Conservation (phyloP, 164 flowering plant species). For the Litsea cubeba region DNA sequence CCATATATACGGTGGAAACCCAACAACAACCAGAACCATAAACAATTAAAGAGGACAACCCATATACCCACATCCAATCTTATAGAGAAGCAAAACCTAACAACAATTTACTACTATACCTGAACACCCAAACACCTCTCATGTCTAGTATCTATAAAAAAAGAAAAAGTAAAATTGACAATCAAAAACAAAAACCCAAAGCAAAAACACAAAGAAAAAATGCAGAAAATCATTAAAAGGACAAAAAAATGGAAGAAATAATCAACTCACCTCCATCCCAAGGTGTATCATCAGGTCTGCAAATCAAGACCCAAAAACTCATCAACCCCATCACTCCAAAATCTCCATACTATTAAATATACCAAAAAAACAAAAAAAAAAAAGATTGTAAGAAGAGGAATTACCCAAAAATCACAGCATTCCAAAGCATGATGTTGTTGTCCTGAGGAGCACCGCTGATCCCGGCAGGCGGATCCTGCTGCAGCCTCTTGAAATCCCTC, state of each 20-base stretch:
- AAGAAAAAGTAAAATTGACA: neutral
- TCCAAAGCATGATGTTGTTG: constrained; percentile 70
- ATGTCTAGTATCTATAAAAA: no score
- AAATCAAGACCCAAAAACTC: constrained; percentile 12
- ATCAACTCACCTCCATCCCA: constrained; percentile 69
- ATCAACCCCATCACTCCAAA: neutral
- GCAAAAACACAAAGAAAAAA: neutral
- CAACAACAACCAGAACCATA: no score
- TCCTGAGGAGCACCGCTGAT: constrained; percentile 73
- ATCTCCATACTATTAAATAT: neutral
- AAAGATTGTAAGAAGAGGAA: neutral
- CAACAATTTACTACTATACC: no score
- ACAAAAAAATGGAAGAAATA: neutral
- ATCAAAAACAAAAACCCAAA: neutral
- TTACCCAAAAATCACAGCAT: constrained; percentile 76
- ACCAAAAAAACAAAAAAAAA: neutral
- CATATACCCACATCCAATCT: no score
- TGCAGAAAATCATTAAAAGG: neutral
- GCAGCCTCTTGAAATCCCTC: constrained; percentile 77
- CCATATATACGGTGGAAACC: no score
- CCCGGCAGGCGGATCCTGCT: constrained; percentile 71
- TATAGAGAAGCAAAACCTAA: no score
- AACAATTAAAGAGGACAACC: no score
- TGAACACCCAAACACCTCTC: no score
- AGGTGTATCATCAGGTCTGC: constrained; percentile 80